Percentiles rank a stretch among this genome's conserved stretches.
These are phyloP conservation scores for Alternaria triticina DNA, from an alignment of 2,329 filamentous ascomycete genomes.

Conservation along the genomic window DNA sequence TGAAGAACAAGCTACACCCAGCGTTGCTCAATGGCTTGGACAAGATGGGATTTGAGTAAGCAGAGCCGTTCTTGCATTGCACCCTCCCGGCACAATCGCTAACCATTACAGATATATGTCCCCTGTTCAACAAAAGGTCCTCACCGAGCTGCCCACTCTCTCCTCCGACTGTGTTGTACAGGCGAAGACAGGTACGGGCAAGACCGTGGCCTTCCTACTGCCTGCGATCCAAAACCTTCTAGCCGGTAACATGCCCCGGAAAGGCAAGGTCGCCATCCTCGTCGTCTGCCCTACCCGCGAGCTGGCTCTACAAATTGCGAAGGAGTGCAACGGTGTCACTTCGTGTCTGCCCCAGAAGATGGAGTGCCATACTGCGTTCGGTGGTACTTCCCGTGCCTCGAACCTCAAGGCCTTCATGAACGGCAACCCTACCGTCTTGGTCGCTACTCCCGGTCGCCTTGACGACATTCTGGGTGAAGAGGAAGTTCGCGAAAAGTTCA, in stretches of 20 bases:
- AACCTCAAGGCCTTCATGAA: slow-evolving; percentile 43
- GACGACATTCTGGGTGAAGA: slow-evolving; percentile 55
- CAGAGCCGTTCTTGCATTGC: neutral
- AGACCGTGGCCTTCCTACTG: slow-evolving; percentile 58
- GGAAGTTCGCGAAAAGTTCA: slow-evolving; percentile 54
- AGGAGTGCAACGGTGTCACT: slow-evolving; percentile 53
- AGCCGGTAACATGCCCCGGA: slow-evolving; percentile 34
- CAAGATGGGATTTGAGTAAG: slow-evolving; percentile 49
- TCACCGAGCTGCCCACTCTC: slow-evolving; percentile 58
- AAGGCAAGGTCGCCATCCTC: slow-evolving; percentile 53
- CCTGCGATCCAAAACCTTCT: slow-evolving; percentile 57
- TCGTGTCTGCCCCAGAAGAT: slow-evolving; percentile 47
- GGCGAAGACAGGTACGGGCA: slow-evolving; percentile 59
- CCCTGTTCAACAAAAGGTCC: slow-evolving; percentile 61
- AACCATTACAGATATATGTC: slow-evolving; percentile 53
- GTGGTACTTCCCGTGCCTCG: slow-evolving; percentile 45
- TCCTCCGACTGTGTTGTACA: slow-evolving; percentile 62
- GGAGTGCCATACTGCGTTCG: slow-evolving; percentile 56
- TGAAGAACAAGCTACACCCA: slow-evolving; percentile 34
- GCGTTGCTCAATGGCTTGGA: slow-evolving; percentile 41
- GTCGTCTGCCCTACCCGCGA: slow-evolving; percentile 58
- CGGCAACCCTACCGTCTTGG: slow-evolving; percentile 51
- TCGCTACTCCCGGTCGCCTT: slow-evolving; percentile 57
- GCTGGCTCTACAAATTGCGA: slow-evolving; percentile 59
- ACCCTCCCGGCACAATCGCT: slow-evolving; percentile 6